These are phyloP conservation scores for Mollisia scopiformis DNA, from an alignment of 2,329 filamentous ascomycete species.

Conservation along the genomic window DNA sequence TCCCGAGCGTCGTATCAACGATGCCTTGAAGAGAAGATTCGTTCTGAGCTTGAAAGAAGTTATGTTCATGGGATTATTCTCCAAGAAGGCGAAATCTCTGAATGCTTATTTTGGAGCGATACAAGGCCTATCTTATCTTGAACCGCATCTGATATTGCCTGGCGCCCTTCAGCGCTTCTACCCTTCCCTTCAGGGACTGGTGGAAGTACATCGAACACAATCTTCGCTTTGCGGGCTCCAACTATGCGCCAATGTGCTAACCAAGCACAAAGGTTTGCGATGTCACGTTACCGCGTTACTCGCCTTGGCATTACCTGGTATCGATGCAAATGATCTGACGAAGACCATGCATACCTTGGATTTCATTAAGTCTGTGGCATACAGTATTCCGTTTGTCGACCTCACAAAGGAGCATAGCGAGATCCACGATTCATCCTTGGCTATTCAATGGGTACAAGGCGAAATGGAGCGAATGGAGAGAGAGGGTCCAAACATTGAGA, in stretches of 20 bases:
- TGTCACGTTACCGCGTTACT: constrained; percentile 94
- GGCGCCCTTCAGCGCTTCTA: constrained; percentile 96
- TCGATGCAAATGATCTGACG: constrained; percentile 95
- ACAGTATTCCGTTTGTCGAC: constrained; percentile 91
- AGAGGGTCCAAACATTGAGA: constrained; percentile 80
- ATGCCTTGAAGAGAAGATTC: constrained; percentile 83
- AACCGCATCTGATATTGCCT: constrained; percentile 88
- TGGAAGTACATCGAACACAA: constrained; percentile 95
- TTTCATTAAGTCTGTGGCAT: constrained; percentile 94
- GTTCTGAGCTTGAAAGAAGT: constrained; percentile 89
- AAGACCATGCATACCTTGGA: constrained; percentile 95
- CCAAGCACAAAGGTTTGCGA: constrained; percentile 90
- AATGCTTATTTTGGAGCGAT: constrained; percentile 90
- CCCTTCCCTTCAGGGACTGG: constrained; percentile 91
- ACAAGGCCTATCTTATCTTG: constrained; percentile 86
- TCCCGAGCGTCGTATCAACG: constrained; percentile 75
- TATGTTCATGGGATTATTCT: constrained; percentile 97
- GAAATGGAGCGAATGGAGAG: constrained; percentile 94
- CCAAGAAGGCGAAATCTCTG: constrained; percentile 90
- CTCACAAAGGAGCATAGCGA: constrained; percentile 70
- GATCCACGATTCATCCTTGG: constrained; percentile 74
- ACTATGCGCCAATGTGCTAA: constrained; percentile 89
- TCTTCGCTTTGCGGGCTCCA: constrained; percentile 91
- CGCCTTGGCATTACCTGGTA: constrained; percentile 90
- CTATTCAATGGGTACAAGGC: constrained; percentile 90